Evolutionary conservation across 2,329 filamentous ascomycete species (phyloP), one percentile per base, ranked within the genome.

Genomic region (Colletotrichum euphorbiae): DNA sequence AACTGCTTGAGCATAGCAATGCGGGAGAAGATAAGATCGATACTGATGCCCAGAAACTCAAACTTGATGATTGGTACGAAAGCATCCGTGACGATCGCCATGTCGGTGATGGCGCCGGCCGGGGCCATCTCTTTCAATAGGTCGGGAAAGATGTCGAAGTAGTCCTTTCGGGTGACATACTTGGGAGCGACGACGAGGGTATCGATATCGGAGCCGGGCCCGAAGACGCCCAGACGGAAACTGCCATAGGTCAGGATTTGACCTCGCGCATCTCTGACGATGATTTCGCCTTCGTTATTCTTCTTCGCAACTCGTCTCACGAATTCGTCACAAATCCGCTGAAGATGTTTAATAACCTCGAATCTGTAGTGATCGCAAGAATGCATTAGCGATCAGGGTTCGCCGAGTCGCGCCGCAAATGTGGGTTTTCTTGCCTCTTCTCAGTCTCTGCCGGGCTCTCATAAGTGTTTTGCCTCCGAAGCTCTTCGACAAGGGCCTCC

Each of bases 41-140:
- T 97, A 78, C 93, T 96, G 77, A 99, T 97, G 56, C 91, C 93
- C 58, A 87, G 89, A 73, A 97, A 93, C 77, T 97, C 93, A 75
- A 98, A 93, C 78, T 98, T 98, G 83, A 99, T 98, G 77, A 99
- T 97, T 54, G 96, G 96, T 7, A 98, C 95, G 75, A 93, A 97
- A 4, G 95, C 93, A 75, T 97, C 95, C 54, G 91, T 91, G 42
- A 99, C 96, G 0, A 91, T 89, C 2, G 93, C 91, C 74, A 98
- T 85, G 76, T 97, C 93, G 69, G 92, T 91, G 73, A 98, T 93
- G 67, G 94, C 86, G n/a, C 90, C 92, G 42, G 89, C 82, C 8
- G 91, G 89, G 1, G 93, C 90, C 87, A 96, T 91, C 72, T 90
- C 85, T 73, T 91, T 83, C 55, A 99, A 87, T 54, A 97, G 82